Conservation (phyloP, 345 rosid species). For the Hibiscus syriacus region DNA sequence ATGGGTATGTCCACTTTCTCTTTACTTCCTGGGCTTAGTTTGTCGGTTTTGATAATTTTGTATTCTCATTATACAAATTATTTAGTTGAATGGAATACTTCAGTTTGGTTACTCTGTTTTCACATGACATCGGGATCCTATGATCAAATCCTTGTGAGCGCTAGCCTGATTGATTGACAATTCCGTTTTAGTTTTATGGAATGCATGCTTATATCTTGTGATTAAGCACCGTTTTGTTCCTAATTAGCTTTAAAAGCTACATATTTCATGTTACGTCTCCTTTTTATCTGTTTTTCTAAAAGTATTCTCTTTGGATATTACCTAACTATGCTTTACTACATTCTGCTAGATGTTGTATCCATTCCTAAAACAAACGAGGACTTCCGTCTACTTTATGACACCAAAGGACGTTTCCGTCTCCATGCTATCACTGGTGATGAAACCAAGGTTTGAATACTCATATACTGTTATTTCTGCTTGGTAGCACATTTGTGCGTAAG, state of each 20-base stretch:
- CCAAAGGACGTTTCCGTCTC: conserved; percentile 84
- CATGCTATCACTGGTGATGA: conserved; percentile 71
- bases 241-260: not conserved
- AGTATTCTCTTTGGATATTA: not conserved
- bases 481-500: not conserved
- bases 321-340: not conserved
- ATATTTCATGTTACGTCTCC: not conserved
- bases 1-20: conserved; percentile 52
- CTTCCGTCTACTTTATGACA: conserved; percentile 77
- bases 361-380: conserved; percentile 84
- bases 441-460: conserved; percentile 49
- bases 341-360: conserved; percentile 58
- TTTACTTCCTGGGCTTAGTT: not conserved
- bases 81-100: not conserved
- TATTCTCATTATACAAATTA: not conserved
- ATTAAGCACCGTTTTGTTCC: not conserved
- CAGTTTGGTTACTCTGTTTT: not conserved
- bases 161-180: not conserved
- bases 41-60: not conserved
- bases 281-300: too few relatives aligned
- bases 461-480: not conserved
- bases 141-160: not conserved
- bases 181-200: not conserved
- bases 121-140: not conserved
- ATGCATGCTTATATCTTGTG: not conserved